Evolutionary conservation across 257 asterid species (phyloP).

Genomic region (Henckelia pumila): DNA sequence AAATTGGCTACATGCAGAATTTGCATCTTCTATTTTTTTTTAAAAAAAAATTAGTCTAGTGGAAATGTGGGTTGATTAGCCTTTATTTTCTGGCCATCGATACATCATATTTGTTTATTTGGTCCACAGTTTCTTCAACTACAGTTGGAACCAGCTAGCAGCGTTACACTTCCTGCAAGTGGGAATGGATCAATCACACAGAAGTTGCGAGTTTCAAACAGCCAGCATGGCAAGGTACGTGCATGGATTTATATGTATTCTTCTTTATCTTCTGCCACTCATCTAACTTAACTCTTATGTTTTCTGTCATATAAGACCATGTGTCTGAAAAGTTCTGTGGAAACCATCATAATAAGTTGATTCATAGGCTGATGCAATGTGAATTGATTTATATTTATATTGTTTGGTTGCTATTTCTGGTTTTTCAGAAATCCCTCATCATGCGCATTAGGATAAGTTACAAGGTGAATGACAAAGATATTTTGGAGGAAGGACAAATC

Average conservation of each 20-base stretch:
- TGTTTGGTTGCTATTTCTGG: slow-evolving; percentile 15
- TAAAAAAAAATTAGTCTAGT: too few species aligned
- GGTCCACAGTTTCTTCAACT: slow-evolving; percentile 84
- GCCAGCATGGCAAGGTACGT: slow-evolving; percentile 93
- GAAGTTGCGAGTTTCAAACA: slow-evolving; percentile 71
- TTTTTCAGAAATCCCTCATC: slow-evolving; percentile 78
- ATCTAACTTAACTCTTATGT: background rate
- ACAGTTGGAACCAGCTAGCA: slow-evolving; percentile 95
- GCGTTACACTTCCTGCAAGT: slow-evolving; percentile 67
- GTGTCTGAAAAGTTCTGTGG: background rate
- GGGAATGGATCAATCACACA: slow-evolving; percentile 71
- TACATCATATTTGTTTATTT: slow-evolving; percentile 22
- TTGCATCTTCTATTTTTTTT: background rate
- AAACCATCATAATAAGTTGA: background rate
- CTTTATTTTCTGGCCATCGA: background rate
- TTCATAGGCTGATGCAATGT: background rate
- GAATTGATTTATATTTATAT: background rate
- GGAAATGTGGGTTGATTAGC: background rate
- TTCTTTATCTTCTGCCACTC: slow-evolving; percentile 2
- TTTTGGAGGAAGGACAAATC: slow-evolving; percentile 91
- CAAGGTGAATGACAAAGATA: slow-evolving; percentile 64
- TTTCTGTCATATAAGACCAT: background rate
- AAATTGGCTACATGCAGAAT: background rate
- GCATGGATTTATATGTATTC: slow-evolving; percentile 1
- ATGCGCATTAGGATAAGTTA: slow-evolving; percentile 88